Conservation (phyloP, 805 yeast species). For the Candida succiphila region DNA sequence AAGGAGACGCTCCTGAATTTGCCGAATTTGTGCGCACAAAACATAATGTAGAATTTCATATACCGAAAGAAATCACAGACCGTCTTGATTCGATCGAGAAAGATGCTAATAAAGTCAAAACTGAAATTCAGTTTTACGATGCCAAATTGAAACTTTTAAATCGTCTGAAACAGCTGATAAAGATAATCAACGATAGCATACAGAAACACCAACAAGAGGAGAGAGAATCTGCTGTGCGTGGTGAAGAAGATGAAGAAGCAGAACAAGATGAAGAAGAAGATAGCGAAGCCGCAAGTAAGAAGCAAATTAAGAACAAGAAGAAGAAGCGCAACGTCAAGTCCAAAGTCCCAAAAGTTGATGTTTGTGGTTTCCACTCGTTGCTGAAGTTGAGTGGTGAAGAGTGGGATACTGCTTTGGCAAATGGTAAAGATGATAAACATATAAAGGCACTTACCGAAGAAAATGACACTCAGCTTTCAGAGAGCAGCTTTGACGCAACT, state of each 20-base stretch:
- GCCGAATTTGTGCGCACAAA: slow-evolving; percentile 7
- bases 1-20: slow-evolving; percentile 30
- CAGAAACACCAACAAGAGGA: neutral
- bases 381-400: slow-evolving; percentile 9
- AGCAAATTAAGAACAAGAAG: slow-evolving; percentile 8
- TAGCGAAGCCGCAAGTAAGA: slow-evolving; percentile 6
- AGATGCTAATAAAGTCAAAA: neutral
- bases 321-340: slow-evolving; percentile 10
- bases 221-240: neutral
- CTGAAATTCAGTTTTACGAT: slow-evolving; percentile 2
- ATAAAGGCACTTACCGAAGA: neutral
- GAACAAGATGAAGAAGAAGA: slow-evolving; percentile 5
- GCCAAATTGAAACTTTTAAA: slow-evolving; percentile 11
- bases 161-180: slow-evolving; percentile 13
- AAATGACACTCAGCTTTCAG: neutral
- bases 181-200: slow-evolving; percentile 1
- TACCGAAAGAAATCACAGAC: neutral
- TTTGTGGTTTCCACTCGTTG: slow-evolving; percentile 40
- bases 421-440: neutral
- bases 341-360: slow-evolving; percentile 30
- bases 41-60: neutral
- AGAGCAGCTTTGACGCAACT: slow-evolving; percentile 3
- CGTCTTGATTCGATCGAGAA: neutral
- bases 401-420: slow-evolving; percentile 9
- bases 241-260: slow-evolving; percentile 5